Conservation (phyloP, 768 basidiomycete species). For the Boletus rufocinnamomeus region DNA sequence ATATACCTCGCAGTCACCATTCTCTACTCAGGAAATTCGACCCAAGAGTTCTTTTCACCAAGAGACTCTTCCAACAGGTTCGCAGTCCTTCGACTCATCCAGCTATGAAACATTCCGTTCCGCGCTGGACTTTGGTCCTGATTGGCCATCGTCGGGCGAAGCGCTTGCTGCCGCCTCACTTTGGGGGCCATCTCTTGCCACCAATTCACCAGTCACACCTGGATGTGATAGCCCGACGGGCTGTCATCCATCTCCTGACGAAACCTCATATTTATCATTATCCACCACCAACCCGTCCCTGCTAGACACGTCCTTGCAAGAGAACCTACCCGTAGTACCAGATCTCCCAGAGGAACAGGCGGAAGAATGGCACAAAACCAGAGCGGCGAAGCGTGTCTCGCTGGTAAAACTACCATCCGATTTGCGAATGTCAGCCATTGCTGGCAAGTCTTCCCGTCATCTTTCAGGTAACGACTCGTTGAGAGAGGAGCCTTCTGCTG, state of each 20-base stretch:
- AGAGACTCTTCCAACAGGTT: slow-evolving; percentile 11
- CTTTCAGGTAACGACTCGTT: slow-evolving; percentile 3
- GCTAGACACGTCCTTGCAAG: slow-evolving; percentile 37
- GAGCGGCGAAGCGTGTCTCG: slow-evolving; percentile 83
- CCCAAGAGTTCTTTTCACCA: slow-evolving; percentile 16
- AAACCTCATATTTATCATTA: slow-evolving; percentile 26
- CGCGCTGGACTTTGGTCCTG: slow-evolving; percentile 56
- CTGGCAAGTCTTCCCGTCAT: slow-evolving; percentile 19
- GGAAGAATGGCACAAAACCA: slow-evolving; percentile 88
- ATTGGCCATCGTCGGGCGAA: slow-evolving; percentile 48
- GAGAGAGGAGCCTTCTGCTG: slow-evolving; percentile 13
- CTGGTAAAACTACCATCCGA: slow-evolving; percentile 71
- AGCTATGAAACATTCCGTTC: slow-evolving; percentile 66
- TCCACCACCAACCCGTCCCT: slow-evolving; percentile 23
- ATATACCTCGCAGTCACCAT: slow-evolving; percentile 34
- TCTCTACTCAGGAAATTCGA: slow-evolving; percentile 35
- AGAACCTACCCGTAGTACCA: slow-evolving; percentile 46
- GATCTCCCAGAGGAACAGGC: slow-evolving; percentile 67
- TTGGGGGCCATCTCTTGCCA: slow-evolving; percentile 32
- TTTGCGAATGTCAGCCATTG: slow-evolving; percentile 33
- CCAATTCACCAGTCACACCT: slow-evolving; percentile 39
- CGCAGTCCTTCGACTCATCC: slow-evolving; percentile 45
- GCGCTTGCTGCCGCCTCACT: slow-evolving; percentile 38
- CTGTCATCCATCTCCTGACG: slow-evolving; percentile 34
- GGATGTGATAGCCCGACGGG: slow-evolving; percentile 33